phyloP scores from a whole-genome alignment of 768 basidiomycete species.

The Cystofilobasidium capitatum region DNA sequence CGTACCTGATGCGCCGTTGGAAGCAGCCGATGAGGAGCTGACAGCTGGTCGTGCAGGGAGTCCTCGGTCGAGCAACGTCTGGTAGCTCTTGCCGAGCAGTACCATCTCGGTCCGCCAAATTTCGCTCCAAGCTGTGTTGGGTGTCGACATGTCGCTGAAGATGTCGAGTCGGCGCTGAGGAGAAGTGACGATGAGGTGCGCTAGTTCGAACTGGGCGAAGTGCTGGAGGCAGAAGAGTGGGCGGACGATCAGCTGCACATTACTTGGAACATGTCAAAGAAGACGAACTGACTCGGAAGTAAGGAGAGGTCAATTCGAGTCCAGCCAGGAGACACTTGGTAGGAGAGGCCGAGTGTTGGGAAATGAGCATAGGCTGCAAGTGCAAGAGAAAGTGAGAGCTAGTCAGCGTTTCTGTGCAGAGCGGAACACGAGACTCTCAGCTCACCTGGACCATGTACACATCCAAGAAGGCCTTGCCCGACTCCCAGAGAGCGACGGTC shows the following conservation, averaged over 20 bases:
- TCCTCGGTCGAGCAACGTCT: conserved; percentile 11
- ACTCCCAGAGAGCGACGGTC: conserved; percentile 23
- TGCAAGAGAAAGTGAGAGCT: background rate
- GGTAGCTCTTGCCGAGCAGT: conserved; percentile 18
- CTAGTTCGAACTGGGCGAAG: conserved; percentile 24
- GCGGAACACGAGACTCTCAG: too few relatives aligned
- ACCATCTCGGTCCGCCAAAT: conserved; percentile 25
- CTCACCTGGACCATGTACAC: conserved; percentile 27
- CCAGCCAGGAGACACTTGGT: conserved; percentile 23
- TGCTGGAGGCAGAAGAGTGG: background rate
- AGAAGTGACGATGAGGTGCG: conserved; percentile 18
- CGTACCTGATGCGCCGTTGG: background rate
- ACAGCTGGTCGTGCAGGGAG: background rate
- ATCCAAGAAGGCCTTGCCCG: conserved; percentile 11
- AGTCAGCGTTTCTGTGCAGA: background rate
- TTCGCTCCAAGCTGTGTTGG: conserved; percentile 17
- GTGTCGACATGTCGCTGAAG: conserved; percentile 17
- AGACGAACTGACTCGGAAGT: conserved; percentile 9
- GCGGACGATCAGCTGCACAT: background rate
- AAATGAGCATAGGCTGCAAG: conserved; percentile 23
- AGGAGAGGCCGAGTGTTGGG: conserved; percentile 17
- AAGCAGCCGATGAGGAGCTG: background rate
- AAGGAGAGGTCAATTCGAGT: background rate
- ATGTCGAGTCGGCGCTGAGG: conserved; percentile 8
- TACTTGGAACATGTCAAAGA: background rate